Evolutionary conservation across 1,139 yeast species (phyloP).

Genomic region (Pichia sp.): DNA sequence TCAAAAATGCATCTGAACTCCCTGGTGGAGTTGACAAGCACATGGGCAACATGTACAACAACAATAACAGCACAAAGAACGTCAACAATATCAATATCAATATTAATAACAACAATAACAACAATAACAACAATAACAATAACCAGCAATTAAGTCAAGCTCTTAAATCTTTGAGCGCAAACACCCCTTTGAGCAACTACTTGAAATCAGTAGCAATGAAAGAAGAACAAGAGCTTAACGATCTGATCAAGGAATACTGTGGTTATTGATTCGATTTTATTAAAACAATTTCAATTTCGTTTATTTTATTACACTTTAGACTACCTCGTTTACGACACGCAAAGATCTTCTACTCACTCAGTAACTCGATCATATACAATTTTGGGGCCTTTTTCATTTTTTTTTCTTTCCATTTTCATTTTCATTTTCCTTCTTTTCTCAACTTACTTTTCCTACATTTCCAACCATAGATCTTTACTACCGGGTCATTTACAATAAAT

Average conservation of each 20-base stretch:
- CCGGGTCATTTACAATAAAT: neutral
- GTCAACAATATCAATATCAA: neutral
- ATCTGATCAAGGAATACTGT: conserved; percentile 32
- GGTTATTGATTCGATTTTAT: conserved; percentile 14
- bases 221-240: conserved; percentile 32
- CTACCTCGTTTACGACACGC: neutral
- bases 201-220: conserved; percentile 31
- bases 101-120: neutral
- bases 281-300: neutral
- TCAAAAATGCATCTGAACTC: neutral
- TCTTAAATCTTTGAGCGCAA: conserved; percentile 12
- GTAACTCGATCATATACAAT: neutral
- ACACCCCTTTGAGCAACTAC: conserved; percentile 22
- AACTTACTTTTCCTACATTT: neutral
- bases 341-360: neutral
- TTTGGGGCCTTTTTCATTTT: neutral
- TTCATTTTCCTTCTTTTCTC: neutral
- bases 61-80: neutral
- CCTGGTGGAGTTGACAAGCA: conserved; percentile 7
- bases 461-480: neutral
- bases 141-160: conserved; percentile 8
- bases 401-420: neutral
- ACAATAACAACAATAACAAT: neutral
- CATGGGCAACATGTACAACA: neutral
- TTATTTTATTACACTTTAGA: neutral